Conservation (phyloP, 257 asterid genomes). For the Linderniella brevidens region DNA sequence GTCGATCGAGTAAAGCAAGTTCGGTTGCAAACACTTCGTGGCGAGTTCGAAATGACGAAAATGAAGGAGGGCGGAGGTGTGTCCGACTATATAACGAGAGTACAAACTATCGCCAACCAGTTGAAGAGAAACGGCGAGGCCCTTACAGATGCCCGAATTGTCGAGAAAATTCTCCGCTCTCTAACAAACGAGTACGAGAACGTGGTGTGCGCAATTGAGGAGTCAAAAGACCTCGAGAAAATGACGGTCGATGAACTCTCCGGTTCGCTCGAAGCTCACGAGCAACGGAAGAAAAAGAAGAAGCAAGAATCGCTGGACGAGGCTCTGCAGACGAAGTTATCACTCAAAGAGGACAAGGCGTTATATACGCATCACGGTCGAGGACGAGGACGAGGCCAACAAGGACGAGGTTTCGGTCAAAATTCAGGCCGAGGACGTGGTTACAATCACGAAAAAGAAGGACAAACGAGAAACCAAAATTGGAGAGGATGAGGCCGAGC, state of each 20-base stretch:
- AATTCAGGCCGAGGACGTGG: neutral
- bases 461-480: neutral
- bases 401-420: neutral
- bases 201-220: too few relatives aligned
- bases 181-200: neutral
- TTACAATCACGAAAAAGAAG: neutral
- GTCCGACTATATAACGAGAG: neutral
- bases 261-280: neutral
- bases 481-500: neutral
- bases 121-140: slow-evolving; percentile 2
- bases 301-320: neutral
- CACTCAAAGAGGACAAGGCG: neutral
- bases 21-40: slow-evolving; percentile 6
- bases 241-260: neutral
- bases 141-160: neutral
- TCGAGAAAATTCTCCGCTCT: neutral
- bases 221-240: too few relatives aligned
- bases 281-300: neutral
- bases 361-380: neutral
- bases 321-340: neutral
- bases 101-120: slow-evolving; percentile 3
- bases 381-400: neutral
- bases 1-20: slow-evolving; percentile 8
- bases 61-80: slow-evolving; percentile 1
- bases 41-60: neutral